Percentiles rank a stretch among this genome's conserved stretches.
Conservation (phyloP, 768 basidiomycete genomes). For the Leccinum fibrillosum region DNA sequence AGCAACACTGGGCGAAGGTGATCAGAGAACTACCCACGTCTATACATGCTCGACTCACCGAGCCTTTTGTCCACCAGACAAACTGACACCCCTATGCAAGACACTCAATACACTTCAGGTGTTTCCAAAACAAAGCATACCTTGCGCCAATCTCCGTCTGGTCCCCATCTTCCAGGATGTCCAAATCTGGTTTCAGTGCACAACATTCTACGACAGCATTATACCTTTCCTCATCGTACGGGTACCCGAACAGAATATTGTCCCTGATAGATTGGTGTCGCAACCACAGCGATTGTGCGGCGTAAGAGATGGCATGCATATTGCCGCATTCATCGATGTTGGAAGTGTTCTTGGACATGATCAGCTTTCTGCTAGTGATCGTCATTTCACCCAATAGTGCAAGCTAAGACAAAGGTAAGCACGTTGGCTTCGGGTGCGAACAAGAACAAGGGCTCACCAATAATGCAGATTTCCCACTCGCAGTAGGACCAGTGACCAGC, state of each 20-base stretch:
- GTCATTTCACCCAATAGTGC: slow-evolving; percentile 42
- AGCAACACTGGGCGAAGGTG: slow-evolving; percentile 51
- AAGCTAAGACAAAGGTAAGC: slow-evolving; percentile 17
- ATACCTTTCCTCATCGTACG: slow-evolving; percentile 69
- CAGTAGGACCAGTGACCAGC: slow-evolving; percentile 46
- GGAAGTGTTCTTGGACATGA: slow-evolving; percentile 46
- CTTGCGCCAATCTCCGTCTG: slow-evolving; percentile 78
- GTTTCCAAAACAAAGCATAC: slow-evolving; percentile 22
- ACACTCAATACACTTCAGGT: not conserved
- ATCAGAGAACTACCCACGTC: slow-evolving; percentile 2
- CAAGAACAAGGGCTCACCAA: slow-evolving; percentile 27
- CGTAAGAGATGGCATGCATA: slow-evolving; percentile 66
- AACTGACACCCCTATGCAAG: slow-evolving; percentile 49
- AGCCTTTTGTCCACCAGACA: slow-evolving; percentile 83
- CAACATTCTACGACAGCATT: slow-evolving; percentile 78
- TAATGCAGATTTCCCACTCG: slow-evolving; percentile 48
- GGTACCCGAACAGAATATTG: slow-evolving; percentile 79
- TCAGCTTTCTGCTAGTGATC: slow-evolving; percentile 32
- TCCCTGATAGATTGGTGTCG: slow-evolving; percentile 72
- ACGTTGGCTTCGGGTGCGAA: not conserved
- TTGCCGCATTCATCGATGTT: slow-evolving; percentile 58
- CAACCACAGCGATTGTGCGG: slow-evolving; percentile 70
- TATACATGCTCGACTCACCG: slow-evolving; percentile 40
- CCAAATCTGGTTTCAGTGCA: slow-evolving; percentile 76
- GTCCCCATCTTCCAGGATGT: slow-evolving; percentile 85